Evolutionary conservation across 306 rosid genomes (phyloP), one percentile per base, ranked within the genome.

Genomic region (Amphicarpaea edgeworthii): DNA sequence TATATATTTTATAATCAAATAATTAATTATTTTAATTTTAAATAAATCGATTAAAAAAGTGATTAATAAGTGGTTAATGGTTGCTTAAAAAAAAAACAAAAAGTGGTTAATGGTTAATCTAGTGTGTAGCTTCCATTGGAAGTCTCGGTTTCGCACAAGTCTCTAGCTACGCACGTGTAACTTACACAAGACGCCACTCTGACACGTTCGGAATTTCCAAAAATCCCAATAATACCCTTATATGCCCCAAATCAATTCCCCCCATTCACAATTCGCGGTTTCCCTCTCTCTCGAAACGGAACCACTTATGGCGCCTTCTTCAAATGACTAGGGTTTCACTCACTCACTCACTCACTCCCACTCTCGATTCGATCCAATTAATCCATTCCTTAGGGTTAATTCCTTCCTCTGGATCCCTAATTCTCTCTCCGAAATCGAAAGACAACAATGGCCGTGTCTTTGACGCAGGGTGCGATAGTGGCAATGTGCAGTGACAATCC

Each of bases 381-480:
- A n/a, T n/a, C n/a, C n/a, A 47, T 53, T 37, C 51, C 11, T 5
- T 67, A 17, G 73, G 69, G n/a, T n/a, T n/a, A n/a, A 43, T 54
- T 77, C 12, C 37, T 5, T 54, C 17, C 12, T n/a, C 3, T 19
- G 24, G 45, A 70, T 70, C 77, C 50, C 12, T 7, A 26, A 46
- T n/a, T 58, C 40, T n/a, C 51, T 61, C 24, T 2, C 16, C 40
- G 32, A 23, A 2, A 17, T 1, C 0, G 16, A 20, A 1, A 6
- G 3, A 0, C 38, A 6, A 34, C 3, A 72, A 86, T 85, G 90
- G 90, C 79, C 12, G 70, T 51, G 34, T 70, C 67, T 75, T 89
- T 93, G 43, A 91, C 93, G 26, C 82, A 76, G 24, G 89, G 88
- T 4, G 93, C 93, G 63, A 81, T 93, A 50, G 61, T 21, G 71